These are phyloP conservation scores for Botrytis aclada DNA, from an alignment of 2,329 filamentous ascomycete genomes.

Conservation along the genomic window DNA sequence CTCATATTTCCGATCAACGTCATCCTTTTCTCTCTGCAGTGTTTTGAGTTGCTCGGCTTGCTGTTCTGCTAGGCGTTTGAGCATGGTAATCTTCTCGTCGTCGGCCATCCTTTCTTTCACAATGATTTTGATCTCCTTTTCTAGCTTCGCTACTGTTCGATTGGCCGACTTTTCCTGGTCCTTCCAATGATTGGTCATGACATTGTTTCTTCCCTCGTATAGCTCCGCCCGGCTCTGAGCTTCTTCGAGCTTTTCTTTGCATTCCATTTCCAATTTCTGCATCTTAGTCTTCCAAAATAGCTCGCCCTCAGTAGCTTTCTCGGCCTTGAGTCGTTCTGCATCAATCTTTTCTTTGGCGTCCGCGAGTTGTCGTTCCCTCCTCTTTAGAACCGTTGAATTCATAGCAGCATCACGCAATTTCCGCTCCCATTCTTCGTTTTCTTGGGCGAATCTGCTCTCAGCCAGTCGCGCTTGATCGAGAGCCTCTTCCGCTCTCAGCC, in stretches of 20 bases:
- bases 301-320: slow-evolving; percentile 58
- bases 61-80: slow-evolving; percentile 70
- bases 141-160: slow-evolving; percentile 48
- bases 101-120: slow-evolving; percentile 56
- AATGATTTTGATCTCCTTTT: slow-evolving; percentile 53
- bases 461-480: slow-evolving; percentile 64
- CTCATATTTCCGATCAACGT: slow-evolving; percentile 58
- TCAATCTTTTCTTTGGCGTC: slow-evolving; percentile 63
- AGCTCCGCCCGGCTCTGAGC: slow-evolving; percentile 63
- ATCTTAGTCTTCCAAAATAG: slow-evolving; percentile 60
- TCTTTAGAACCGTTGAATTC: slow-evolving; percentile 65
- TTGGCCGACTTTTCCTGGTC: slow-evolving; percentile 63
- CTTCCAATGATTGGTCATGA: slow-evolving; percentile 63
- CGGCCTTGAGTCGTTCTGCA: slow-evolving; percentile 59
- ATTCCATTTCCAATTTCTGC: slow-evolving; percentile 58
- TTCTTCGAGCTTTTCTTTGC: slow-evolving; percentile 61
- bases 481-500: slow-evolving; percentile 65
- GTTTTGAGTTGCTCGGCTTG: slow-evolving; percentile 66
- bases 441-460: slow-evolving; percentile 68
- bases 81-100: slow-evolving; percentile 59
- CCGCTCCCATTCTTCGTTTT: slow-evolving; percentile 66
- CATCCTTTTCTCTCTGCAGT: slow-evolving; percentile 58
- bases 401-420: slow-evolving; percentile 67
- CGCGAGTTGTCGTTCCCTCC: slow-evolving; percentile 73
- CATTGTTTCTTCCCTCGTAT: slow-evolving; percentile 67